phyloP scores from a whole-genome alignment of 192 early-diverging fungal genomes.

The Backusella morwellensis region DNA sequence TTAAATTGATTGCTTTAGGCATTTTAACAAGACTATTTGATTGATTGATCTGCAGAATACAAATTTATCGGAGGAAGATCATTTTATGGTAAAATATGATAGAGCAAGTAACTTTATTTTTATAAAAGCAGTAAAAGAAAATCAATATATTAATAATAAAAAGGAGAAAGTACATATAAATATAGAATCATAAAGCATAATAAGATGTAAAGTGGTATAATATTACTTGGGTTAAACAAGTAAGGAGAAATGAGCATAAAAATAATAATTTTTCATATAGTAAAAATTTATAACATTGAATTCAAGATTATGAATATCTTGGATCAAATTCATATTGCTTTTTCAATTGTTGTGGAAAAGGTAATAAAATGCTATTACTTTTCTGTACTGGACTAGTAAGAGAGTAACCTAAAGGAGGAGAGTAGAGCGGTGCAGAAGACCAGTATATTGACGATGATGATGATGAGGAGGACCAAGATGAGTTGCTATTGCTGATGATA shows the following conservation, averaged over 20 bases:
- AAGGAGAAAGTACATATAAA: slow-evolving; percentile 6
- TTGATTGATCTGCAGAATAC: neutral
- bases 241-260: neutral
- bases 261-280: neutral
- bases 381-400: neutral
- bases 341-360: neutral
- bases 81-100: neutral
- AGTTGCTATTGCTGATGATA: neutral
- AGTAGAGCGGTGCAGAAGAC: neutral
- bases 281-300: neutral
- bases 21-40: neutral
- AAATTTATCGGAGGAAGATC: neutral
- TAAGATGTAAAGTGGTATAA: neutral
- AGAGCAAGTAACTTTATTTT: neutral
- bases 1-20: neutral
- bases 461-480: neutral
- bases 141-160: neutral
- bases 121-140: neutral
- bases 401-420: neutral
- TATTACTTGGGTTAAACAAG: neutral
- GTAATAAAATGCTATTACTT: neutral
- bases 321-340: neutral
- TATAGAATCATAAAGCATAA: slow-evolving; percentile 5
- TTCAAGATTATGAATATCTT: neutral
- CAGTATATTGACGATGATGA: neutral